phyloP scores from a whole-genome alignment of 305 asterid genomes.

The Caryopteris hybrid region DNA sequence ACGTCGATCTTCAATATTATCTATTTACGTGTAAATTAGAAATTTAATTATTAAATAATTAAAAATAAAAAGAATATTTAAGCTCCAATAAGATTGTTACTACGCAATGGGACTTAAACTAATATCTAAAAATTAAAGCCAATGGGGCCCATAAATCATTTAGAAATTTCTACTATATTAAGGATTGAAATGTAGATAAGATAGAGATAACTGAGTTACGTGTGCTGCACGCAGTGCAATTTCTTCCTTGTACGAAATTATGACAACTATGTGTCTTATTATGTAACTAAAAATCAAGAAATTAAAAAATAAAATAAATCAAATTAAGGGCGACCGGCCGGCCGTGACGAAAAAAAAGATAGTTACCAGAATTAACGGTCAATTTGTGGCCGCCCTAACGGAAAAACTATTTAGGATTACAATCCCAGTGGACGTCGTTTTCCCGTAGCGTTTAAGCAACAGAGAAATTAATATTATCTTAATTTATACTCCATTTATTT shows the following conservation, averaged over 20 bases:
- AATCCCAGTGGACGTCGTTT: conserved; percentile 13
- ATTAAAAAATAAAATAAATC: too few species aligned
- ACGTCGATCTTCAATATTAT: too few species aligned
- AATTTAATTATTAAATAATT: too few species aligned
- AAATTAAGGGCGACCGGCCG: not conserved
- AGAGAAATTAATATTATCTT: not conserved
- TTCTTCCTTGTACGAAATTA: not conserved
- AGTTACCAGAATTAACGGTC: conserved; percentile 26
- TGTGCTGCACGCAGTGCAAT: not conserved
- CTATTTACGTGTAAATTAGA: too few species aligned
- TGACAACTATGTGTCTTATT: not conserved
- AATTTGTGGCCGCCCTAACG: too few species aligned
- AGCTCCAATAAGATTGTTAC: too few species aligned
- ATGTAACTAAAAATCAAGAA: not conserved
- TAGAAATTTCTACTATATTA: not conserved
- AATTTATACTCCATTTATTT: not conserved
- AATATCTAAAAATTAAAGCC: too few species aligned
- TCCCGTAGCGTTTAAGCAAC: conserved; percentile 26
- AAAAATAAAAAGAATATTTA: too few species aligned
- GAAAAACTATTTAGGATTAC: too few species aligned
- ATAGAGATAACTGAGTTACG: not conserved
- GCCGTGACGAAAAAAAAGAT: not conserved
- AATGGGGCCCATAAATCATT: not conserved
- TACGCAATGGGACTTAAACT: too few species aligned
- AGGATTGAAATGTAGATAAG: not conserved